Conservation (phyloP, 1,139 yeast genomes). For the Sugiyamaella neomexicana region DNA sequence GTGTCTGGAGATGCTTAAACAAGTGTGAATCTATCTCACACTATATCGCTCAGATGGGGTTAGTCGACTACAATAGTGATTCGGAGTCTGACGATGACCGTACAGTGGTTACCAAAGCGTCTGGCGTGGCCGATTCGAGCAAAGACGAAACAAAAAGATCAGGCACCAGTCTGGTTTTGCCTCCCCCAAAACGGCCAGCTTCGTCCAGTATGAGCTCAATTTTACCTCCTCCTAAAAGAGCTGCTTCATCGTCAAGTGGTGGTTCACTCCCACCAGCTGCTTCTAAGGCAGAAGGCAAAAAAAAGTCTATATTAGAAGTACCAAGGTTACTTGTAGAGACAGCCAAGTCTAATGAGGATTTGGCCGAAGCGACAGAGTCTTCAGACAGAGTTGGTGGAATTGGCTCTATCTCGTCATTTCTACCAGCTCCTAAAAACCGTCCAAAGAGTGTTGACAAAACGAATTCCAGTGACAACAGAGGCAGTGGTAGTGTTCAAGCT, state of each 20-base stretch:
- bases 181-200: slow-evolving; percentile 3
- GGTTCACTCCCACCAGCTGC: background rate
- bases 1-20: too few species aligned
- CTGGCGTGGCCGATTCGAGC: background rate
- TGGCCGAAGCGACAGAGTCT: background rate
- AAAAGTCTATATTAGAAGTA: background rate
- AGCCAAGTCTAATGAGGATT: too few species aligned
- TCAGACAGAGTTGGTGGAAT: background rate
- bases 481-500: slow-evolving; percentile 20
- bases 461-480: background rate
- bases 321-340: slow-evolving; percentile 2
- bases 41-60: slow-evolving; percentile 5
- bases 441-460: background rate
- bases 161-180: background rate
- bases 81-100: slow-evolving; percentile 8
- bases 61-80: slow-evolving; percentile 16
- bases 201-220: background rate
- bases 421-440: slow-evolving; percentile 20
- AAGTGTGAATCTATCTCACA: background rate
- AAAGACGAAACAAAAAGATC: background rate
- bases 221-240: slow-evolving; percentile 4
- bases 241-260: background rate
- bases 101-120: background rate
- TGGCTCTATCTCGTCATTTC: slow-evolving; percentile 10
- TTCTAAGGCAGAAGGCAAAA: slow-evolving; percentile 2